These are phyloP conservation scores for Rhexocercosporidium sp. DNA, from an alignment of 2,329 filamentous ascomycete genomes.

Conservation along the genomic window DNA sequence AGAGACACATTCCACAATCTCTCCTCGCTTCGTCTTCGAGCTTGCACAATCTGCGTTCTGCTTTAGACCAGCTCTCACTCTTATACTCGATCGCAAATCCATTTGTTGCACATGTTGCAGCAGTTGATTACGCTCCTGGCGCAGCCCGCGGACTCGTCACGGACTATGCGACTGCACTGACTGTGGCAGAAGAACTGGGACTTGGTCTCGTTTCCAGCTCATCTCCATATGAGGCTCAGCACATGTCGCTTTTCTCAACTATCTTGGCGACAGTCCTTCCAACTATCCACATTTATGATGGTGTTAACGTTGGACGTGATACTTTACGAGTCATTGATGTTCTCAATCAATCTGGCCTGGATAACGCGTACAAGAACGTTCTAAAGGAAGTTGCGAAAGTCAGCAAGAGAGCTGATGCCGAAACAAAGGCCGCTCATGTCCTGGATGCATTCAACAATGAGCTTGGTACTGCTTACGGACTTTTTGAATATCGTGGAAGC, in stretches of 20 bases:
- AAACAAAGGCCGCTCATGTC: conserved; percentile 73
- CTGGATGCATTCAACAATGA: conserved; percentile 83
- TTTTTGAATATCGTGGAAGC: conserved; percentile 95
- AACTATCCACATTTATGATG: conserved; percentile 89
- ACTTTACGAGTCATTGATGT: conserved; percentile 82
- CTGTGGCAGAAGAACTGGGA: conserved; percentile 86
- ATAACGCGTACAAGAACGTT: conserved; percentile 71
- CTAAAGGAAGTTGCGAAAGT: conserved; percentile 64
- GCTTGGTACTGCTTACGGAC: conserved; percentile 88
- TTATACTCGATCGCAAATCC: conserved; percentile 92
- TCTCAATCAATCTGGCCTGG: conserved; percentile 73
- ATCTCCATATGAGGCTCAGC: conserved; percentile 90
- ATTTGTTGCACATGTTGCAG: conserved; percentile 90
- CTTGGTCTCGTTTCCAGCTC: conserved; percentile 84
- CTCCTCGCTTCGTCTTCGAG: conserved; percentile 86
- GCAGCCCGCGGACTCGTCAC: conserved; percentile 74
- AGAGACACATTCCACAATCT: conserved; percentile 89
- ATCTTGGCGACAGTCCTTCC: conserved; percentile 78
- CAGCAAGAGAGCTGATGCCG: conserved; percentile 73
- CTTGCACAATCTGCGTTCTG: conserved; percentile 78
- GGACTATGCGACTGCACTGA: conserved; percentile 83
- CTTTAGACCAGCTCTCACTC: conserved; percentile 88
- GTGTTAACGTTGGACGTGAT: conserved; percentile 81
- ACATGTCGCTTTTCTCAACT: conserved; percentile 91
- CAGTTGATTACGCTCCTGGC: conserved; percentile 78